Conservation (phyloP, 2,329 filamentous ascomycete genomes). For the Fusarium secorum region DNA sequence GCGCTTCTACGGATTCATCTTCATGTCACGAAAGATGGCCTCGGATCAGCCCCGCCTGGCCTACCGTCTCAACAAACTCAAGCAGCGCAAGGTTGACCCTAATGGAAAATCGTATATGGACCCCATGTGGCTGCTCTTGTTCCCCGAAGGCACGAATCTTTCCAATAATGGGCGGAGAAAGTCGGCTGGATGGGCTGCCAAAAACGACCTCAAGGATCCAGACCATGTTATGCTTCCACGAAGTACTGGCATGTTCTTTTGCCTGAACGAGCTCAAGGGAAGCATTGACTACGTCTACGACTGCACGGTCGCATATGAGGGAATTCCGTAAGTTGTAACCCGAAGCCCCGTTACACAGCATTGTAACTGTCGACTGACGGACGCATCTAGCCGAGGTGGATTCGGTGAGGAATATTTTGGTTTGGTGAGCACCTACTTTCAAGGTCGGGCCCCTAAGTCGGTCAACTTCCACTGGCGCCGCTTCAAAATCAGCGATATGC, state of each 20-base stretch:
- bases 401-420: constrained; percentile 94
- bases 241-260: constrained; percentile 83
- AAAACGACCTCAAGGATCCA: constrained; percentile 75
- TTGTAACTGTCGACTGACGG: constrained; percentile 17
- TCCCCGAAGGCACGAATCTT: constrained; percentile 87
- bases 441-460: constrained; percentile 88
- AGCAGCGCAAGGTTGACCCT: constrained; percentile 62
- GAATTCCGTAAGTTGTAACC: constrained; percentile 75
- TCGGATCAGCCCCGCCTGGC: constrained; percentile 79
- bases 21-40: constrained; percentile 89
- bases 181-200: constrained; percentile 79
- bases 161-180: constrained; percentile 74
- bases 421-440: constrained; percentile 84
- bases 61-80: constrained; percentile 75
- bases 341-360: constrained; percentile 2
- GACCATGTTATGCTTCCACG: constrained; percentile 79
- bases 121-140: constrained; percentile 91
- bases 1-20: constrained; percentile 89
- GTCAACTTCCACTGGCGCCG: constrained; percentile 97
- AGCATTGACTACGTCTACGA: constrained; percentile 87
- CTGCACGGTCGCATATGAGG: constrained; percentile 95
- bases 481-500: constrained; percentile 82
- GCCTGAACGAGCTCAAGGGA: constrained; percentile 75
- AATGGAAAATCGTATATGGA: constrained; percentile 65
- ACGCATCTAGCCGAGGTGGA: constrained; percentile 67